Conservation (phyloP, 805 yeast species). For the Scheffersomyces amazonensis region DNA sequence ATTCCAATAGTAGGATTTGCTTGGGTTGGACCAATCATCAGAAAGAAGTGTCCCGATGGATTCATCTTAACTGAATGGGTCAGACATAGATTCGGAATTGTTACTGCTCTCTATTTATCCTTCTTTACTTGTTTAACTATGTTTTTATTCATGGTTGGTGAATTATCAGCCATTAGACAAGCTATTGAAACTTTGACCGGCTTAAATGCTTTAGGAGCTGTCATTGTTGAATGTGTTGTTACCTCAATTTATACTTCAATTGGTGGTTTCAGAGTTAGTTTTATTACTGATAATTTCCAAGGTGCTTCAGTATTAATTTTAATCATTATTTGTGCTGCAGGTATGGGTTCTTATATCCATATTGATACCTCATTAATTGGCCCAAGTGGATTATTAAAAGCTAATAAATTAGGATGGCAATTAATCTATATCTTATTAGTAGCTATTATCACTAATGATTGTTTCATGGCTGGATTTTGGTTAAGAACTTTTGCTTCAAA, state of each 20-base stretch:
- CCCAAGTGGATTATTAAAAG: slow-evolving; percentile 60
- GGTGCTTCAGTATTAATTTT: slow-evolving; percentile 69
- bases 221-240: slow-evolving; percentile 81
- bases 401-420: slow-evolving; percentile 84
- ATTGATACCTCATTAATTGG: slow-evolving; percentile 63
- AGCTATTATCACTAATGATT: slow-evolving; percentile 86
- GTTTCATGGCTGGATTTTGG: slow-evolving; percentile 93
- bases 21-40: slow-evolving; percentile 73
- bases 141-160: slow-evolving; percentile 84
- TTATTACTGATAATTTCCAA: slow-evolving; percentile 83
- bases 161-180: slow-evolving; percentile 73
- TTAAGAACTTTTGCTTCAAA: slow-evolving; percentile 87
- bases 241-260: slow-evolving; percentile 82
- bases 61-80: slow-evolving; percentile 95
- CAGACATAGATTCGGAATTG: slow-evolving; percentile 71
- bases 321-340: slow-evolving; percentile 68
- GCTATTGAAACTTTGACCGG: slow-evolving; percentile 80
- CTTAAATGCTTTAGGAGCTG: slow-evolving; percentile 71
- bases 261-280: slow-evolving; percentile 89
- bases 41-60: slow-evolving; percentile 81
- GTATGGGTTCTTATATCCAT: slow-evolving; percentile 73
- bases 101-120: slow-evolving; percentile 72
- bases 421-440: slow-evolving; percentile 77
- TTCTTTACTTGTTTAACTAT: slow-evolving; percentile 81
- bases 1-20: slow-evolving; percentile 85